These are phyloP conservation scores for Crucibulum laeve DNA, from an alignment of 768 basidiomycete genomes.

Conservation along the genomic window DNA sequence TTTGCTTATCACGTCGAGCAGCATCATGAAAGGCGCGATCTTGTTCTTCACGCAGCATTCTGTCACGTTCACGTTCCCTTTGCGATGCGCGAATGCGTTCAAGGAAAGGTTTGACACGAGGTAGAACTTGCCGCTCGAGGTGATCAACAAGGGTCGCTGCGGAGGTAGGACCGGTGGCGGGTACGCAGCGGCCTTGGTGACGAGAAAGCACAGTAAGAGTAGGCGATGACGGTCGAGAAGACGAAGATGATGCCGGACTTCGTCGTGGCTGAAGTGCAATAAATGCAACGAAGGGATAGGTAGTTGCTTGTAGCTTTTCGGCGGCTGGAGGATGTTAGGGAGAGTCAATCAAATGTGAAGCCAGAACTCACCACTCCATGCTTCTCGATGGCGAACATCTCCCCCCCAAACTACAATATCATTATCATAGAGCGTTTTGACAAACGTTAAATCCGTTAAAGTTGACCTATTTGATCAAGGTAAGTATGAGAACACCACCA, in stretches of 20 bases:
- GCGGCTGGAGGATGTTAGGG: conserved; percentile 25
- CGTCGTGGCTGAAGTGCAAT: conserved; percentile 79
- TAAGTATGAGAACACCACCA: too few relatives aligned
- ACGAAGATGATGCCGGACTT: conserved; percentile 29
- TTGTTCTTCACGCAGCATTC: conserved; percentile 72
- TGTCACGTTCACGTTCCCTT: conserved; percentile 47
- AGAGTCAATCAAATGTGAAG: conserved; percentile 6
- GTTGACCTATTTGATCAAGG: conserved; percentile 46
- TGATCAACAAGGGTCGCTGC: conserved; percentile 60
- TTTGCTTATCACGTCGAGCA: conserved; percentile 61
- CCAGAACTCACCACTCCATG: conserved; percentile 56
- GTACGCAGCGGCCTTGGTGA: conserved; percentile 62
- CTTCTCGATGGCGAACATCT: conserved; percentile 78
- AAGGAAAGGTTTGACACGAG: conserved; percentile 78
- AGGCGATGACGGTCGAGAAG: conserved; percentile 32
- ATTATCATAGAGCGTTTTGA: conserved; percentile 67
- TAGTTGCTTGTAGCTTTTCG: conserved; percentile 80
- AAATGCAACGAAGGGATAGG: conserved; percentile 92
- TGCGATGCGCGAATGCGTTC: conserved; percentile 48
- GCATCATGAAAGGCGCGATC: conserved; percentile 74
- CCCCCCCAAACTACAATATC: conserved; percentile 88
- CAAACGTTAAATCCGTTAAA: conserved; percentile 68
- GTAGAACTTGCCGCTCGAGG: conserved; percentile 68
- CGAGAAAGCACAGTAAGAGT: conserved; percentile 81
- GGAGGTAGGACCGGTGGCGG: conserved; percentile 51